phyloP scores from a whole-genome alignment of 2,329 filamentous ascomycete genomes.

The Clarireedia sp. region DNA sequence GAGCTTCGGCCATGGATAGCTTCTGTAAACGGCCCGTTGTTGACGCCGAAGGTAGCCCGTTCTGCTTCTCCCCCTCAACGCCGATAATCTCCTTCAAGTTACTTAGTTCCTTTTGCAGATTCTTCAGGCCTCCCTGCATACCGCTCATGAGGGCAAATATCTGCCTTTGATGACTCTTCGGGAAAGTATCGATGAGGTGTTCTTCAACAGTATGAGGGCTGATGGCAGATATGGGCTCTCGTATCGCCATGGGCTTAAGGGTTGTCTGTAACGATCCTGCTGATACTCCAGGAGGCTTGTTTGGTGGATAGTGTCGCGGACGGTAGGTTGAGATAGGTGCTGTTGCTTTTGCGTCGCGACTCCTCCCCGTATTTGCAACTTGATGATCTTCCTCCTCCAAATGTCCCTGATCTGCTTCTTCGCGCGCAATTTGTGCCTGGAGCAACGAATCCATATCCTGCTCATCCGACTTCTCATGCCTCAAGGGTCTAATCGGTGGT shows the following conservation, averaged over 20 bases:
- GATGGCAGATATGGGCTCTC: background rate
- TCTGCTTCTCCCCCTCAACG: slow-evolving; percentile 16
- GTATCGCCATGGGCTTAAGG: background rate
- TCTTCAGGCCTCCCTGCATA: slow-evolving; percentile 19
- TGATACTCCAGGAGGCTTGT: background rate
- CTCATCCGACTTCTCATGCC: slow-evolving; percentile 1
- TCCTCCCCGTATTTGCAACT: background rate
- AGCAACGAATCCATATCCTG: slow-evolving; percentile 16
- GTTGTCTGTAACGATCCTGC: background rate
- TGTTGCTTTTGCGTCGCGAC: background rate
- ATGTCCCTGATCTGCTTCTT: slow-evolving; percentile 7
- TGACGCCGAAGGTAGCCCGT: too few relatives aligned
- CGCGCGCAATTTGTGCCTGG: slow-evolving; percentile 18
- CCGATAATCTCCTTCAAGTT: slow-evolving; percentile 20
- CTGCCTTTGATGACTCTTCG: slow-evolving; percentile 19
- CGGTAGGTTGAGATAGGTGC: background rate
- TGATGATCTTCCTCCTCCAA: slow-evolving; percentile 5
- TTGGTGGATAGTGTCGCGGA: slow-evolving; percentile 3
- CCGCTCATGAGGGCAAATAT: slow-evolving; percentile 20
- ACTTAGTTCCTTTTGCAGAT: slow-evolving; percentile 22
- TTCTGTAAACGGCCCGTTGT: too few relatives aligned
- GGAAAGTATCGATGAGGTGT: slow-evolving; percentile 15
- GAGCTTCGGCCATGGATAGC: too few relatives aligned
- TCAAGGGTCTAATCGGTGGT: background rate
- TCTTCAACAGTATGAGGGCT: background rate